phyloP scores from a whole-genome alignment of 2,329 filamentous ascomycete species.

The Fonsecaea erecta region DNA sequence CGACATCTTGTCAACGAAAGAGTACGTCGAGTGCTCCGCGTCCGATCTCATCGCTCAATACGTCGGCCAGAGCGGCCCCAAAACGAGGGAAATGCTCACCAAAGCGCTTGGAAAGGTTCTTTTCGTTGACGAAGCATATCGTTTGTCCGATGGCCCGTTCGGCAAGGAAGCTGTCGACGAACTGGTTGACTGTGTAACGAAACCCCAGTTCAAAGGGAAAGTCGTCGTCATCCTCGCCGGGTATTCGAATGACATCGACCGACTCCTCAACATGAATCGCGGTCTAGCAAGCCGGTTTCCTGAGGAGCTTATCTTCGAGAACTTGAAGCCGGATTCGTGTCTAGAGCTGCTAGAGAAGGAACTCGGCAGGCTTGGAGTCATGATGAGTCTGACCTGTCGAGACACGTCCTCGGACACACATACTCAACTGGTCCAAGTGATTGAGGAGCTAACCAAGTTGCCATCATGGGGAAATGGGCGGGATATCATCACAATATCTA shows the following conservation, averaged over 20 bases:
- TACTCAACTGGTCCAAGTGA: neutral
- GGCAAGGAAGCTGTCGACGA: constrained; percentile 53
- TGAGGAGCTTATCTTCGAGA: constrained; percentile 33
- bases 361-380: neutral
- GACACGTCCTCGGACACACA: neutral
- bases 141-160: constrained; percentile 67
- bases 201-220: constrained; percentile 23
- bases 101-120: constrained; percentile 67
- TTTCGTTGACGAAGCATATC: constrained; percentile 82
- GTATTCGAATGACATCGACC: constrained; percentile 28
- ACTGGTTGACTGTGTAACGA: constrained; percentile 30
- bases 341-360: constrained; percentile 48
- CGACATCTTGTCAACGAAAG: constrained; percentile 64
- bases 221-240: constrained; percentile 31
- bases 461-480: neutral
- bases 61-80: constrained; percentile 69
- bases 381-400: neutral
- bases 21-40: constrained; percentile 68
- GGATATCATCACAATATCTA: neutral
- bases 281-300: constrained; percentile 25
- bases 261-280: constrained; percentile 18
- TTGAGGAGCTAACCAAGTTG: neutral
- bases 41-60: constrained; percentile 69
- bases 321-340: constrained; percentile 52
- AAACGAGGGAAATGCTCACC: constrained; percentile 61